Evolutionary conservation across 768 basidiomycete genomes (phyloP).

Genomic region (Russula foetens): DNA sequence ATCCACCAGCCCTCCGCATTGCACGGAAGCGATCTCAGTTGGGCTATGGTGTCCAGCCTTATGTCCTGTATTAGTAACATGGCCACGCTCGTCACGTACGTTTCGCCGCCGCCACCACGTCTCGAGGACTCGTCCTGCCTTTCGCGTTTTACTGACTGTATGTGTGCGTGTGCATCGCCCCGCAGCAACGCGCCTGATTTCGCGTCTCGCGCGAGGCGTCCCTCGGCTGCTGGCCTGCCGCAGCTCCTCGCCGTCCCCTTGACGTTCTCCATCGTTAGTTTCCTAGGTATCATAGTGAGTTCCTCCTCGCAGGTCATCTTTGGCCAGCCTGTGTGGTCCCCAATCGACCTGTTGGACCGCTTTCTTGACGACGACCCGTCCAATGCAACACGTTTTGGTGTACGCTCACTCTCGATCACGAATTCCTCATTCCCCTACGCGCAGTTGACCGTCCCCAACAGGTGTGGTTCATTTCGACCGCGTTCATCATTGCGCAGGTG

Average conservation of each 20-base stretch:
- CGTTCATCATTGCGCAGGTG: constrained; percentile 74
- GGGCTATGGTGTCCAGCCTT: constrained; percentile 65
- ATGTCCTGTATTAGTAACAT: constrained; percentile 79
- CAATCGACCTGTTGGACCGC: constrained; percentile 58
- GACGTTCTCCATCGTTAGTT: constrained; percentile 64
- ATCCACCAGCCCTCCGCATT: constrained; percentile 54
- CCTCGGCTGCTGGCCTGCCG: constrained; percentile 51
- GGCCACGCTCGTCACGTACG: constrained; percentile 63
- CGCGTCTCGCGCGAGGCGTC: constrained; percentile 50
- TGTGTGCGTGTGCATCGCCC: neutral
- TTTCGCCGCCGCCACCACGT: constrained; percentile 2
- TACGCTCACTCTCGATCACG: constrained; percentile 23
- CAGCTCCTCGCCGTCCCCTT: constrained; percentile 68
- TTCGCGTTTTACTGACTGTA: constrained; percentile 4
- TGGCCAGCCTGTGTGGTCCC: constrained; percentile 72
- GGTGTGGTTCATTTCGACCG: constrained; percentile 73
- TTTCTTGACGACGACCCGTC: constrained; percentile 62
- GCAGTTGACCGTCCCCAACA: constrained; percentile 23
- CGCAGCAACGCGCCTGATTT: constrained; percentile 71
- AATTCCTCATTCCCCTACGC: neutral
- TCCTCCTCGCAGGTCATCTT: constrained; percentile 71
- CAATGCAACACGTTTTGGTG: constrained; percentile 59
- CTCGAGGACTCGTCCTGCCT: neutral
- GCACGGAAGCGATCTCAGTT: constrained; percentile 60
- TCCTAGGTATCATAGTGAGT: constrained; percentile 76